A percentile compares a stretch with the other conserved stretches of the same genome.
phyloP scores from a whole-genome alignment of 148 eudicot genomes.

The Selenicereus undatus region DNA sequence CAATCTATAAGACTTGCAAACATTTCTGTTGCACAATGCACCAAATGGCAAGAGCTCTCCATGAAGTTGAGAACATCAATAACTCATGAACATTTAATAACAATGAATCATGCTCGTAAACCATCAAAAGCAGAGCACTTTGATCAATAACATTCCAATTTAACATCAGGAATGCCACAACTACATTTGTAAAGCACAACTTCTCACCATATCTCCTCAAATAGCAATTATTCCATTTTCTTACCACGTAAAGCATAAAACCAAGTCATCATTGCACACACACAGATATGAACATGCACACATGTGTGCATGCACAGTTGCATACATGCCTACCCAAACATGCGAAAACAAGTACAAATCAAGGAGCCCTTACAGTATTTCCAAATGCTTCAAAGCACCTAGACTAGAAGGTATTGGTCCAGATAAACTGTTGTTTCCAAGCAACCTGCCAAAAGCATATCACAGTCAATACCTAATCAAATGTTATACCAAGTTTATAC shows the following conservation, averaged over 20 bases:
- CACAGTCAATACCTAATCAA: constrained; percentile 10
- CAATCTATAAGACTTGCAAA: constrained; percentile 3
- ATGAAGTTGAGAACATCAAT: neutral
- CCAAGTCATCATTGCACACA: neutral
- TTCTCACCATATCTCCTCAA: too few relatives aligned
- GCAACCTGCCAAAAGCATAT: constrained; percentile 50
- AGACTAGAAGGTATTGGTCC: constrained; percentile 71
- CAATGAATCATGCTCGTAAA: neutral
- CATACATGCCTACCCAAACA: neutral
- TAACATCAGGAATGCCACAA: neutral
- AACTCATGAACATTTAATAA: neutral
- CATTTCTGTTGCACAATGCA: neutral
- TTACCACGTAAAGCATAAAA: too few relatives aligned
- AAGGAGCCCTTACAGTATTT: constrained; percentile 53
- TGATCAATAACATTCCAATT: neutral
- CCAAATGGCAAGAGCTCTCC: constrained; percentile 2
- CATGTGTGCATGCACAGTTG: neutral
- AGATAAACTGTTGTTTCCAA: constrained; percentile 60
- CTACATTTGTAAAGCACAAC: neutral
- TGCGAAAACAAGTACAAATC: neutral
- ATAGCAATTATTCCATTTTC: too few relatives aligned
- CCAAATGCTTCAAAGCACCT: constrained; percentile 45
- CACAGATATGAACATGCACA: neutral
- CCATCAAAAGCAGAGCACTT: neutral
- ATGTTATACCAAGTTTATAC: constrained; percentile 6